phyloP scores from a whole-genome alignment of 2,329 filamentous ascomycete genomes.

The Aspergillus transmontanensis region DNA sequence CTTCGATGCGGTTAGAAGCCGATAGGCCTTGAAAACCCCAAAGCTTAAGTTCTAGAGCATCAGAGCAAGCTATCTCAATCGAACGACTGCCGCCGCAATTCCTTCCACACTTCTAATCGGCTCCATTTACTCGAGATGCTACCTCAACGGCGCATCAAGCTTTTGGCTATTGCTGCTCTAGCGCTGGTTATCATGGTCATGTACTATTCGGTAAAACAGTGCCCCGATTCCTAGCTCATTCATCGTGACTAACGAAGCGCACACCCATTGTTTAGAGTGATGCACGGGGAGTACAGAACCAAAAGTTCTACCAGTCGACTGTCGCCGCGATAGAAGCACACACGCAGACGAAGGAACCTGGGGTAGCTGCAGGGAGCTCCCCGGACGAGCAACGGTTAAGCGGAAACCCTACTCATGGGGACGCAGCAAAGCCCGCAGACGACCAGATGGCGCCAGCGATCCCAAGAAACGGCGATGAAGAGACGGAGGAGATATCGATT shows the following conservation, averaged over 20 bases:
- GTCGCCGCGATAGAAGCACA: constrained; percentile 56
- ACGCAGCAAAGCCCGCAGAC: constrained; percentile 39
- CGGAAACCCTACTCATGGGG: constrained; percentile 67
- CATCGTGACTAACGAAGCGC: constrained; percentile 10
- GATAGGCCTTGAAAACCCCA: not conserved
- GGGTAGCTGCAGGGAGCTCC: constrained; percentile 61
- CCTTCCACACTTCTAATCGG: not conserved
- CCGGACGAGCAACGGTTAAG: constrained; percentile 69
- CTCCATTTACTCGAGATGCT: constrained; percentile 55
- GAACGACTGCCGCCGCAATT: not conserved
- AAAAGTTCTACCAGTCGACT: constrained; percentile 59
- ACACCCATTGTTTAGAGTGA: constrained; percentile 36
- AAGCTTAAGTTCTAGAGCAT: not conserved
- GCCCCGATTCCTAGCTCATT: not conserved
- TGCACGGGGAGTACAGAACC: constrained; percentile 42
- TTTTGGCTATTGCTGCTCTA: constrained; percentile 66
- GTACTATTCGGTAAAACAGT: constrained; percentile 68
- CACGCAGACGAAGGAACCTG: constrained; percentile 43
- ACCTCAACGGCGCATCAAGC: constrained; percentile 69
- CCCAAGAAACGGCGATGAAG: constrained; percentile 39
- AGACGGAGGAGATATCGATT: constrained; percentile 51
- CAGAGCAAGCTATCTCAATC: not conserved
- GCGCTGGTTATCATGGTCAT: constrained; percentile 68
- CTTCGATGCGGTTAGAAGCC: constrained; percentile 8
- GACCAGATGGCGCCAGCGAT: constrained; percentile 31